phyloP scores from a whole-genome alignment of 1,284 basidiomycete species.

The Tylopilus sp. region DNA sequence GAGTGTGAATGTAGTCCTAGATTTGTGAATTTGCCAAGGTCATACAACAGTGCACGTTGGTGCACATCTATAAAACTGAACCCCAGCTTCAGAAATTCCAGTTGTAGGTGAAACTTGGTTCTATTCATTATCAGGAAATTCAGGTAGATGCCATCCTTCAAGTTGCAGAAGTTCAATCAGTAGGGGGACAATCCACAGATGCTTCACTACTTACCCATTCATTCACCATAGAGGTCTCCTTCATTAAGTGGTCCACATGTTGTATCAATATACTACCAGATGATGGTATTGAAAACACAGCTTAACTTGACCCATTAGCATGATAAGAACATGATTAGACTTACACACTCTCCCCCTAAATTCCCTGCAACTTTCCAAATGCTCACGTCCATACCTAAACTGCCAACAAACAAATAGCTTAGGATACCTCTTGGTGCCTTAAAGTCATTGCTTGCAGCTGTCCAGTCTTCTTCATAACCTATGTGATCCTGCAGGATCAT shows the following conservation, averaged over 20 bases:
- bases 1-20: slow-evolving; percentile 57
- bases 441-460: slow-evolving; percentile 53
- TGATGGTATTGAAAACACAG: background rate
- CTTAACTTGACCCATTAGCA: background rate
- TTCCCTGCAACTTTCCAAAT: slow-evolving; percentile 62
- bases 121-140: slow-evolving; percentile 60
- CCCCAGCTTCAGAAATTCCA: slow-evolving; percentile 53
- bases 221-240: slow-evolving; percentile 60
- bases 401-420: slow-evolving; percentile 55
- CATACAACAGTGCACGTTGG: background rate
- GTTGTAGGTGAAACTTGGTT: slow-evolving; percentile 49
- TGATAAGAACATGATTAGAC: slow-evolving; percentile 18
- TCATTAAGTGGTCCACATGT: slow-evolving; percentile 61
- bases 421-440: slow-evolving; percentile 59
- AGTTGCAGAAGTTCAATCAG: slow-evolving; percentile 30
- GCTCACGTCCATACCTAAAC: slow-evolving; percentile 45
- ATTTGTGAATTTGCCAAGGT: slow-evolving; percentile 12
- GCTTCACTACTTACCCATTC: slow-evolving; percentile 47
- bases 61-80: slow-evolving; percentile 50
- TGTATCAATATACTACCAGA: slow-evolving; percentile 43
- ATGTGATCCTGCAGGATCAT: slow-evolving; percentile 67
- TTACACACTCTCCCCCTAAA: slow-evolving; percentile 57
- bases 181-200: background rate
- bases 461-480: slow-evolving; percentile 60
- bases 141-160: slow-evolving; percentile 60